Percentiles rank a stretch among this genome's conserved stretches.
phyloP scores from a whole-genome alignment of 169 alveolate genomes.

The Eimeria tenella region DNA sequence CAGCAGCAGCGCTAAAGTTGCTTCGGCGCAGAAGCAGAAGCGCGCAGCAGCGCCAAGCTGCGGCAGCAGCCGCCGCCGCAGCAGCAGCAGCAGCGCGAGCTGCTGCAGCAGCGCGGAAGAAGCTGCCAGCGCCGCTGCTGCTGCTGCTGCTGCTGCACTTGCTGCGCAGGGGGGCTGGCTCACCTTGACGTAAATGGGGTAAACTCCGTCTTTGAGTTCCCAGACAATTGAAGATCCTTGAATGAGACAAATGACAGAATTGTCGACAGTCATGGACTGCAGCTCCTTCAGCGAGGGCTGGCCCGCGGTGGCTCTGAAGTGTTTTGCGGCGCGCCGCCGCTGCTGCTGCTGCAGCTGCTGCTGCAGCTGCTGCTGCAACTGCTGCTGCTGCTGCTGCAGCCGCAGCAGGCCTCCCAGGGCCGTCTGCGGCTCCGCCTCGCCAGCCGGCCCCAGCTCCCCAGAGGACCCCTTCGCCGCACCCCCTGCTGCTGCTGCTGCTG shows the following conservation, averaged over 20 bases:
- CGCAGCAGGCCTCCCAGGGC: background rate
- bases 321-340: background rate
- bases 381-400: background rate
- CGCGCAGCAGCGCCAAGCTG: background rate
- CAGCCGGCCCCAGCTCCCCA: background rate
- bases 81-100: background rate
- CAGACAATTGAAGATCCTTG: constrained; percentile 76
- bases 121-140: background rate
- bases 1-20: background rate
- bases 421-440: background rate
- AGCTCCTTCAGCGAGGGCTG: background rate
- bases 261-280: constrained; percentile 65
- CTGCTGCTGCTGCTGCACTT: background rate
- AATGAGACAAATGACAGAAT: constrained; percentile 66
- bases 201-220: constrained; percentile 80
- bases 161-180: background rate
- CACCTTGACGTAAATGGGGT: constrained; percentile 86
- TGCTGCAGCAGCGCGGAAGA: background rate
- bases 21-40: too few relatives aligned
- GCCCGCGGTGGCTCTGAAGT: background rate
- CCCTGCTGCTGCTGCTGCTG: too few relatives aligned
- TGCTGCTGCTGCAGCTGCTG: background rate
- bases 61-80: background rate
- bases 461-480: too few relatives aligned
- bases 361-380: background rate